A percentile compares a stretch with the other conserved stretches of the same genome.
Evolutionary conservation across 257 asterid genomes (phyloP).

Genomic region (Petrea volubilis): DNA sequence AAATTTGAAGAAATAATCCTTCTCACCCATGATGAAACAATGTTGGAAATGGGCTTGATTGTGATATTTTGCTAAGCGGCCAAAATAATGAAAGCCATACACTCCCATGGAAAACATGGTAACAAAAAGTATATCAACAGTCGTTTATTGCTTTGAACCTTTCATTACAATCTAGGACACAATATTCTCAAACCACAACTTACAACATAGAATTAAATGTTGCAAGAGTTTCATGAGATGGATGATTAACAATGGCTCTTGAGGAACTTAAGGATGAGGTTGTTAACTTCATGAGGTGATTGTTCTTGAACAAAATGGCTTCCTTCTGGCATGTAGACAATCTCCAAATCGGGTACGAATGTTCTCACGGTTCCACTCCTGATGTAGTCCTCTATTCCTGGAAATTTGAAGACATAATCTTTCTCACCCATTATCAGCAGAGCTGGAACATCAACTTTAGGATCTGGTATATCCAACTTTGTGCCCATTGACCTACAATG

Average conservation of each 20-base stretch:
- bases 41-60: no score
- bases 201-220: not conserved
- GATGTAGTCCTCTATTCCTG: constrained; percentile 67
- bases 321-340: constrained; percentile 60
- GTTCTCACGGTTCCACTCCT: constrained; percentile 41
- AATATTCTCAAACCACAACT: not conserved
- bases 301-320: constrained; percentile 83
- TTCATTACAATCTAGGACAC: not conserved
- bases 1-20: no score
- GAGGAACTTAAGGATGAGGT: constrained; percentile 49
- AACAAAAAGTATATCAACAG: no score
- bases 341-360: constrained; percentile 62
- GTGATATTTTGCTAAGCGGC: no score
- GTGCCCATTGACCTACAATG: constrained; percentile 38
- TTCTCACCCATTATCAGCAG: constrained; percentile 73
- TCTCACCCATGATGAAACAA: no score
- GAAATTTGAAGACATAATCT: constrained; percentile 58
- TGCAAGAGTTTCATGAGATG: not conserved
- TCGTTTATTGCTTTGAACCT: not conserved
- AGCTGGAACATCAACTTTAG: constrained; percentile 59
- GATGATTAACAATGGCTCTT: constrained; percentile 18
- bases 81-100: no score
- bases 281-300: constrained; percentile 48
- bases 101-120: no score
- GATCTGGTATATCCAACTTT: constrained; percentile 28